Percentiles rank a stretch among this genome's conserved stretches.
phyloP scores from a whole-genome alignment of 2,329 filamentous ascomycete species.

The Fusarium chlamydosporum region DNA sequence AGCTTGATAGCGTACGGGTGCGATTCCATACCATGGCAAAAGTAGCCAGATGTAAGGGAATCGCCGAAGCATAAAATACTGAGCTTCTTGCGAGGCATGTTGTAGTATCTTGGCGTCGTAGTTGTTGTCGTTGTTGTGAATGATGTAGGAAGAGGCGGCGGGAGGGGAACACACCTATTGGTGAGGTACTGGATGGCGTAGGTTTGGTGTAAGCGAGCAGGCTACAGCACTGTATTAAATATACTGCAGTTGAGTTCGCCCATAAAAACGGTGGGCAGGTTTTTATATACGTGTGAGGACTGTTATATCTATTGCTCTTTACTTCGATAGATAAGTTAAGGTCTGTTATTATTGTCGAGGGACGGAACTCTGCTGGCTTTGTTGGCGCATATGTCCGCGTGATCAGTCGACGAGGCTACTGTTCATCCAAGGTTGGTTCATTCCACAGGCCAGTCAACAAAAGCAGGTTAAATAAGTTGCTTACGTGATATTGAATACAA shows the following conservation, averaged over 20 bases:
- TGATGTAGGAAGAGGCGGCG: slow-evolving; percentile 11
- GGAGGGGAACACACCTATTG: slow-evolving; percentile 4
- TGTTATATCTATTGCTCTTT: not conserved
- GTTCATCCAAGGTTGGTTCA: not conserved
- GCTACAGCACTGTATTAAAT: slow-evolving; percentile 17
- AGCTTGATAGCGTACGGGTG: slow-evolving; percentile 70
- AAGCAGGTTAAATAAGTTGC: not conserved
- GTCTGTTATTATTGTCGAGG: not conserved
- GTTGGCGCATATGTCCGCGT: not conserved
- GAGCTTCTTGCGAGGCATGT: slow-evolving; percentile 56
- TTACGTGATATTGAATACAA: not conserved
- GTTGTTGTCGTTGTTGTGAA: slow-evolving; percentile 4
- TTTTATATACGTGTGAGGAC: not conserved
- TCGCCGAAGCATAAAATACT: slow-evolving; percentile 75
- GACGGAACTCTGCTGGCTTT: not conserved
- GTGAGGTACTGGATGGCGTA: slow-evolving; percentile 30
- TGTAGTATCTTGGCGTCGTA: not conserved
- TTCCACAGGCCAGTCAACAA: not conserved
- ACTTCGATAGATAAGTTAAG: not conserved
- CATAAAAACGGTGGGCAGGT: not conserved
- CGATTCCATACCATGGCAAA: slow-evolving; percentile 57
- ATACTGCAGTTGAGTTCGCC: not conserved
- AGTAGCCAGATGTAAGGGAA: slow-evolving; percentile 73
- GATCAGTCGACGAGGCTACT: not conserved
- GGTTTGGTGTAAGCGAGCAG: slow-evolving; percentile 31